A percentile compares a stretch with the other conserved stretches of the same genome.
Evolutionary conservation across 441 rosid species (phyloP).

Genomic region (Aleurites moluccanus): DNA sequence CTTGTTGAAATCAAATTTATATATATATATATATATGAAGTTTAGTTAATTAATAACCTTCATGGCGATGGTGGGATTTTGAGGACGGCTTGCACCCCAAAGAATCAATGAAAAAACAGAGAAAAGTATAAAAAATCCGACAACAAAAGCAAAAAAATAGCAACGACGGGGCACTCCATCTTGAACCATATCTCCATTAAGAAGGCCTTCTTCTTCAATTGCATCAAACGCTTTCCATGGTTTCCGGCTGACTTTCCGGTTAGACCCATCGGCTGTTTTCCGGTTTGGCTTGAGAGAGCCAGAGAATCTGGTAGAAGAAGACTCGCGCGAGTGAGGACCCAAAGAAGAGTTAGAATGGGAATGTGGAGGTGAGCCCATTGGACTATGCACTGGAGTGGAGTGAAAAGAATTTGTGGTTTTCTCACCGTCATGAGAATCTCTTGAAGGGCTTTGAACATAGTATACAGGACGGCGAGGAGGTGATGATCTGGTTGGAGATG

Average conservation of each 20-base stretch:
- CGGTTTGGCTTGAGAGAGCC: slow-evolving; percentile 76
- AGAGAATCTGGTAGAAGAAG: slow-evolving; percentile 81
- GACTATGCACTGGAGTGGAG: slow-evolving; percentile 80
- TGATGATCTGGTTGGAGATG: slow-evolving; percentile 77
- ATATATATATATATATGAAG: too few species aligned
- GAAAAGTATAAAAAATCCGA: slow-evolving; percentile 69
- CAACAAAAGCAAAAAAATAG: slow-evolving; percentile 69
- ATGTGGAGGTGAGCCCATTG: slow-evolving; percentile 86
- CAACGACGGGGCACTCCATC: slow-evolving; percentile 69
- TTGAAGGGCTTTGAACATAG: slow-evolving; percentile 89
- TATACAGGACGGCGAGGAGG: slow-evolving; percentile 55
- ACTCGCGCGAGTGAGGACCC: slow-evolving; percentile 83
- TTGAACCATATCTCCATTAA: slow-evolving; percentile 49
- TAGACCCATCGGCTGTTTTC: slow-evolving; percentile 41
- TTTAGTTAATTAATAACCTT: slow-evolving; percentile 38
- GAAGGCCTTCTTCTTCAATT: slow-evolving; percentile 86
- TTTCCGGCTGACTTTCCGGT: slow-evolving; percentile 42
- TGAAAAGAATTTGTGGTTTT: slow-evolving; percentile 85
- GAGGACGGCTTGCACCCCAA: slow-evolving; percentile 78
- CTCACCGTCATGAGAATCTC: slow-evolving; percentile 95
- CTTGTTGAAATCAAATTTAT: too few species aligned
- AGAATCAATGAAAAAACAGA: slow-evolving; percentile 75
- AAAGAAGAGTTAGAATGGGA: slow-evolving; percentile 71
- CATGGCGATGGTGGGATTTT: slow-evolving; percentile 71
- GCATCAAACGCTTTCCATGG: slow-evolving; percentile 70